These are phyloP conservation scores for Rutidosis leptorrhynchoides DNA, from an alignment of 129 eudicot genomes.

Conservation along the genomic window DNA sequence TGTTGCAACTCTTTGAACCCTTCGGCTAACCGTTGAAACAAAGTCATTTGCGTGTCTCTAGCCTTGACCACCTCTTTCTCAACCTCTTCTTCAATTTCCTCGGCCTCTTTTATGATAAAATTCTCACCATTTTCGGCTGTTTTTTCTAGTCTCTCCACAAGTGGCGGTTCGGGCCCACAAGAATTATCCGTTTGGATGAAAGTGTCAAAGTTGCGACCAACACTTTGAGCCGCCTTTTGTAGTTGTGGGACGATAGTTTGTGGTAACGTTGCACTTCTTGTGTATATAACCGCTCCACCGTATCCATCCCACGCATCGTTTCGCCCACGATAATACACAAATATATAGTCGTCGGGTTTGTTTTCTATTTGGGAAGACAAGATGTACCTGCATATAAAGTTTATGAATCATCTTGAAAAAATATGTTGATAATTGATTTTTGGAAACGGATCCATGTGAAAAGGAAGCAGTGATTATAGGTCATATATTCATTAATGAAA, in stretches of 20 bases:
- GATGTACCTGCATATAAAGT: constrained; percentile 54
- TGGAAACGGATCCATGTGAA: neutral
- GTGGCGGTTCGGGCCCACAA: constrained; percentile 92
- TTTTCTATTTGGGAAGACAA: constrained; percentile 72
- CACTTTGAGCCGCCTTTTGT: constrained; percentile 58
- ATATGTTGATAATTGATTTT: neutral
- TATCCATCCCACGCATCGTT: constrained; percentile 99
- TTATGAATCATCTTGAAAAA: neutral
- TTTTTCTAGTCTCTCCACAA: constrained; percentile 73
- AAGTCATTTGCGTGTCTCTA: constrained; percentile 47
- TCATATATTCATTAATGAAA: neutral
- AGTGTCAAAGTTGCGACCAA: constrained; percentile 67
- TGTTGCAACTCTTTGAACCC: constrained; percentile 39
- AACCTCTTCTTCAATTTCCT: constrained; percentile 45
- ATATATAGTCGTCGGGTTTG: constrained; percentile 77
- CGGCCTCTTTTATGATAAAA: constrained; percentile 60
- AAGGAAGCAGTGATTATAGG: neutral
- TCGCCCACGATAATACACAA: constrained; percentile 83
- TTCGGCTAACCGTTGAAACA: constrained; percentile 58
- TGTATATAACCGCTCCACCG: constrained; percentile 89
- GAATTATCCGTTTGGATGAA: constrained; percentile 67
- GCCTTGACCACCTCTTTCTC: constrained; percentile 77
- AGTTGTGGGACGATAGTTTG: constrained; percentile 67
- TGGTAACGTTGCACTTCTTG: constrained; percentile 74
- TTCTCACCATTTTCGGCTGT: constrained; percentile 70